A percentile compares a stretch with the other conserved stretches of the same genome.
phyloP scores from a whole-genome alignment of 2,329 filamentous ascomycete genomes.

The Ramularia endophylla region DNA sequence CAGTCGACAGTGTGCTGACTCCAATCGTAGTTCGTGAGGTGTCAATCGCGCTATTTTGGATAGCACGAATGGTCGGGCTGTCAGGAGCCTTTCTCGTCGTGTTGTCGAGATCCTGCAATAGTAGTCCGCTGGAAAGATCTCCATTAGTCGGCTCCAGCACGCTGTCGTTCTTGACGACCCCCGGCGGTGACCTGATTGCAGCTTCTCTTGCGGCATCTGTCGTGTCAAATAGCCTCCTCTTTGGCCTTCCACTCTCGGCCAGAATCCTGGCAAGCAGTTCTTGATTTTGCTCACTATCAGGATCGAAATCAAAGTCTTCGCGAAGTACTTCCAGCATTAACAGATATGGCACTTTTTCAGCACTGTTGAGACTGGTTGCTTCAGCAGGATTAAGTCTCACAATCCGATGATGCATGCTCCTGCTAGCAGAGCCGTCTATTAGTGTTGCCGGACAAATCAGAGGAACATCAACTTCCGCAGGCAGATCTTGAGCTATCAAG shows the following conservation, averaged over 20 bases:
- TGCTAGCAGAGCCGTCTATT: slow-evolving; percentile 65
- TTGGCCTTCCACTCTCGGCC: slow-evolving; percentile 56
- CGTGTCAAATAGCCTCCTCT: slow-evolving; percentile 47
- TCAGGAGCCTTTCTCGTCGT: slow-evolving; percentile 37
- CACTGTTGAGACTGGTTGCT: slow-evolving; percentile 78
- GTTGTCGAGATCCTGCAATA: slow-evolving; percentile 54
- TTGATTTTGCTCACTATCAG: slow-evolving; percentile 66
- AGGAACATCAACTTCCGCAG: slow-evolving; percentile 77
- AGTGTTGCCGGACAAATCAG: slow-evolving; percentile 72
- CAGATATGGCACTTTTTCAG: slow-evolving; percentile 77
- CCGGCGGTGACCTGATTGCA: slow-evolving; percentile 37
- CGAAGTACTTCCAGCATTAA: slow-evolving; percentile 78
- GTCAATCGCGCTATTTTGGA: slow-evolving; percentile 19
- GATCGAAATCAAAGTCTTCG: slow-evolving; percentile 79
- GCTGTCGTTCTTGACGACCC: slow-evolving; percentile 54
- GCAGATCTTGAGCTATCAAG: slow-evolving; percentile 72
- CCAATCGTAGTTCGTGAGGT: slow-evolving; percentile 56
- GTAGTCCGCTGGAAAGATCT: slow-evolving; percentile 67
- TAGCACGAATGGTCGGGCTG: slow-evolving; percentile 16
- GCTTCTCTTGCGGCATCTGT: slow-evolving; percentile 56
- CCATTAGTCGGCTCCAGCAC: slow-evolving; percentile 79
- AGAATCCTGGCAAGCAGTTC: slow-evolving; percentile 58
- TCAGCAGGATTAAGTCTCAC: slow-evolving; percentile 78
- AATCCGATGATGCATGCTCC: slow-evolving; percentile 74
- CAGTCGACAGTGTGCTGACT: slow-evolving; percentile 54